Conservation (phyloP, 2,329 filamentous ascomycete genomes). For the Neonectria ditissima region DNA sequence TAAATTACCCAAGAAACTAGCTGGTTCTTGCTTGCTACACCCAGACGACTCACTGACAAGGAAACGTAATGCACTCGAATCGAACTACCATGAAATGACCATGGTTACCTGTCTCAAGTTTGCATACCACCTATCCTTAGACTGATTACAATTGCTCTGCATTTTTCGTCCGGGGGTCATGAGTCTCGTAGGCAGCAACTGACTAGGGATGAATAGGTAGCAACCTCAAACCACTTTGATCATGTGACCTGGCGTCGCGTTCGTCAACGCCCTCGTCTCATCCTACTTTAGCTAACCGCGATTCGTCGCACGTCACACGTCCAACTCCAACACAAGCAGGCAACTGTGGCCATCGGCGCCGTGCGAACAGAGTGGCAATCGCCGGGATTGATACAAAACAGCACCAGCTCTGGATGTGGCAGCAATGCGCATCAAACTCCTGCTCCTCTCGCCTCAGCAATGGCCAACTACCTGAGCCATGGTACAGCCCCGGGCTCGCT, state of each 20-base stretch:
- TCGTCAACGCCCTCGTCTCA: slow-evolving; percentile 4
- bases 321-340: background rate
- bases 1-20: too few species aligned
- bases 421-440: background rate
- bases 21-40: too few species aligned
- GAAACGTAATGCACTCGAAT: too few species aligned
- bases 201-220: too few species aligned
- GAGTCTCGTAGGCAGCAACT: too few species aligned
- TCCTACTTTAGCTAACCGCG: slow-evolving; percentile 15
- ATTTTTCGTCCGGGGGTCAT: too few species aligned
- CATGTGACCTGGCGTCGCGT: slow-evolving; percentile 38
- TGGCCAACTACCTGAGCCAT: slow-evolving; percentile 29
- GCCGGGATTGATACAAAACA: background rate
- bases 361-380: background rate
- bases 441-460: slow-evolving; percentile 7
- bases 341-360: background rate
- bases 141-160: too few species aligned
- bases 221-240: background rate
- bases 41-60: too few species aligned
- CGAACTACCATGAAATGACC: too few species aligned
- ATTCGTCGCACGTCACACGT: background rate
- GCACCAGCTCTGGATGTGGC: background rate
- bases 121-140: too few species aligned
- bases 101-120: too few species aligned
- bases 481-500: background rate